These are phyloP conservation scores for Chalciporus pseudorubinellus DNA, from an alignment of 768 basidiomycete genomes.

Conservation along the genomic window DNA sequence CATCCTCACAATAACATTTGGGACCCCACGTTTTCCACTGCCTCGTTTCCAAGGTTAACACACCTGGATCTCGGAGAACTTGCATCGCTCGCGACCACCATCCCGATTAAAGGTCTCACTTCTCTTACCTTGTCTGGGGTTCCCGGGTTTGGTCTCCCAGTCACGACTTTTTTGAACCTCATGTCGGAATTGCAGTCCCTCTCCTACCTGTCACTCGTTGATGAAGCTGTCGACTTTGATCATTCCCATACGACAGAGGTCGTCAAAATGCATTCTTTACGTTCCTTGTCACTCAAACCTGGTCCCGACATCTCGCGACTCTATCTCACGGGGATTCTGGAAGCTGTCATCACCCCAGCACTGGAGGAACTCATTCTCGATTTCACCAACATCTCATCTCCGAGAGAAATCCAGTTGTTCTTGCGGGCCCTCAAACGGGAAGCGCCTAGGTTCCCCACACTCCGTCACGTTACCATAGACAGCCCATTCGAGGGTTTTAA, in stretches of 20 bases:
- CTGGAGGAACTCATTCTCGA: slow-evolving; percentile 25
- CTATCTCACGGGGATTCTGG: slow-evolving; percentile 26
- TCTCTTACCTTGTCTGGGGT: slow-evolving; percentile 25
- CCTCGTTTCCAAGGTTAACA: slow-evolving; percentile 21
- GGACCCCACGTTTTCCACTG: slow-evolving; percentile 14
- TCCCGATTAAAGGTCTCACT: slow-evolving; percentile 18
- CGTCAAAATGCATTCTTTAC: slow-evolving; percentile 20
- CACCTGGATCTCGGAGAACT: slow-evolving; percentile 23
- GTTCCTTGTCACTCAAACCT: slow-evolving; percentile 22
- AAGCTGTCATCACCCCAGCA: slow-evolving; percentile 22
- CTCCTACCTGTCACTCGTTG: slow-evolving; percentile 23
- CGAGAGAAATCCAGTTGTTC: slow-evolving; percentile 29
- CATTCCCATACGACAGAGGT: slow-evolving; percentile 2
- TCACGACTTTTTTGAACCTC: slow-evolving; percentile 18
- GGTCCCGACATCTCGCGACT: slow-evolving; percentile 27
- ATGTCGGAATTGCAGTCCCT: slow-evolving; percentile 23
- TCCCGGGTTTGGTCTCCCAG: slow-evolving; percentile 23
- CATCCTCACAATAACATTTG: slow-evolving; percentile 14
- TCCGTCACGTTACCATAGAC: slow-evolving; percentile 19
- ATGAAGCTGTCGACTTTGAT: slow-evolving; percentile 30
- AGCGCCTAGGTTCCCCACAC: slow-evolving; percentile 23
- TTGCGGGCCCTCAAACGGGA: slow-evolving; percentile 28
- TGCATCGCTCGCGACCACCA: slow-evolving; percentile 16
- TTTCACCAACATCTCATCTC: slow-evolving; percentile 23
- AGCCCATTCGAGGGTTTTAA: slow-evolving; percentile 27